Evolutionary conservation across 805 yeast species (phyloP).

Genomic region (Candida sithepensis): DNA sequence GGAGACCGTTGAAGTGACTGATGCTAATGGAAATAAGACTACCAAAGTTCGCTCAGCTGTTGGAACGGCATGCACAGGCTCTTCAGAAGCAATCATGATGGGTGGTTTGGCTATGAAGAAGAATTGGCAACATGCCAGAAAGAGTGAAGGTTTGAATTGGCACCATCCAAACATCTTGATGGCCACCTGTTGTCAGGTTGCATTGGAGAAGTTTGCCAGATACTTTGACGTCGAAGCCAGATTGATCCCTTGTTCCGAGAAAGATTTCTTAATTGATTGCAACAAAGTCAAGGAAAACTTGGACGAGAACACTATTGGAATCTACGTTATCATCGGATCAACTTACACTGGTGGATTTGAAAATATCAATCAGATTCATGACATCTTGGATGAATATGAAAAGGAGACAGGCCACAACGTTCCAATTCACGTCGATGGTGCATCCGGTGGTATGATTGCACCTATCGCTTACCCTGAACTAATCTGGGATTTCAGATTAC

Average conservation of each 20-base stretch:
- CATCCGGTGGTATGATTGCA: conserved; percentile 86
- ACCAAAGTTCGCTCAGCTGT: conserved; percentile 39
- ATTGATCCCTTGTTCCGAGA: conserved; percentile 60
- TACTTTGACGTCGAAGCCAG: conserved; percentile 90
- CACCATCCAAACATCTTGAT: conserved; percentile 79
- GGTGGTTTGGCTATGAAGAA: conserved; percentile 94
- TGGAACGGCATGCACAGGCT: conserved; percentile 93
- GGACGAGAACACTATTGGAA: conserved; percentile 92
- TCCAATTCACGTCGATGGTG: conserved; percentile 93
- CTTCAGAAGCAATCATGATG: conserved; percentile 89
- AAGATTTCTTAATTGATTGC: conserved; percentile 64
- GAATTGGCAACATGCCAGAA: conserved; percentile 72
- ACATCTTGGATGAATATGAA: conserved; percentile 69
- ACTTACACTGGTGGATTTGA: conserved; percentile 94
- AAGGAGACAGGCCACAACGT: conserved; percentile 60
- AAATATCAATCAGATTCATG: conserved; percentile 56
- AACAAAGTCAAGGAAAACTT: conserved; percentile 55
- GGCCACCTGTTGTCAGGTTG: conserved; percentile 94
- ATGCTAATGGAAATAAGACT: conserved; percentile 1
- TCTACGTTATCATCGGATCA: conserved; percentile 83
- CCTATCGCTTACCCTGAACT: conserved; percentile 76
- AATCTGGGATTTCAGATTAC: conserved; percentile 79
- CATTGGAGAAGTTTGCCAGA: conserved; percentile 89
- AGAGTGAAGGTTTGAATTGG: conserved; percentile 53
- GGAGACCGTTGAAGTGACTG: background rate